A percentile compares a stretch with the other conserved stretches of the same genome.
These are phyloP conservation scores for Ampelocalamus luodianensis DNA, from an alignment of 176 grass and related monocot genomes.

Conservation along the genomic window DNA sequence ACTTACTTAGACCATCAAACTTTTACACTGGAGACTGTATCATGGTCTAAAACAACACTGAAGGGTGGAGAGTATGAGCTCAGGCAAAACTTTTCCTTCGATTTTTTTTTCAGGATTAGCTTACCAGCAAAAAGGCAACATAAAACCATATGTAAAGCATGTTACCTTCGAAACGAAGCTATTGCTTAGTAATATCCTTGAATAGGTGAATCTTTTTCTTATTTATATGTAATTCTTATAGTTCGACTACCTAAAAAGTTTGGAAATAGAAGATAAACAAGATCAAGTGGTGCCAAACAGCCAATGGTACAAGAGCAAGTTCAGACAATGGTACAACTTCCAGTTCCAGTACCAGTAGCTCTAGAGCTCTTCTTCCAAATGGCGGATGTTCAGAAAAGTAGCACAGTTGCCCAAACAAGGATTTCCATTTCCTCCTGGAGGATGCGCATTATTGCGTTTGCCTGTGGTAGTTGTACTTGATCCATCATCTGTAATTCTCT, in stretches of 20 bases:
- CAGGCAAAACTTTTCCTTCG: not conserved
- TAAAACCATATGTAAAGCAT: constrained; percentile 27
- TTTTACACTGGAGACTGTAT: not conserved
- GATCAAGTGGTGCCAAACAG: constrained; percentile 84
- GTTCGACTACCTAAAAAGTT: constrained; percentile 97
- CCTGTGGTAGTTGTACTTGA: constrained; percentile 80
- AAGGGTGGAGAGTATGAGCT: not conserved
- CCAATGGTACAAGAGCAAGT: constrained; percentile 86
- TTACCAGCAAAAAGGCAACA: constrained; percentile 22
- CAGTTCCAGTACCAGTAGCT: constrained; percentile 47
- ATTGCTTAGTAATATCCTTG: constrained; percentile 1
- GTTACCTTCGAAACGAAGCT: constrained; percentile 25
- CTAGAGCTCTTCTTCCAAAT: constrained; percentile 62
- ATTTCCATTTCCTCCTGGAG: constrained; percentile 62
- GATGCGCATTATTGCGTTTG: constrained; percentile 60
- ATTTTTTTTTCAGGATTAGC: constrained; percentile 19
- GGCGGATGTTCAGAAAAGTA: constrained; percentile 56
- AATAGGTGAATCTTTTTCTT: constrained; percentile 23
- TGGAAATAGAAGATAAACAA: constrained; percentile 98
- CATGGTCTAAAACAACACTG: not conserved
- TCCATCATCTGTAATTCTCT: constrained; percentile 46
- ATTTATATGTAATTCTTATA: constrained; percentile 54
- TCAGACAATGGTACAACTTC: constrained; percentile 49
- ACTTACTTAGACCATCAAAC: not conserved
- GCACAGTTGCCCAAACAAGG: constrained; percentile 35